A percentile compares a stretch with the other conserved stretches of the same genome.
Evolutionary conservation across 768 basidiomycete genomes (phyloP).

Genomic region (Hericium alpestre): DNA sequence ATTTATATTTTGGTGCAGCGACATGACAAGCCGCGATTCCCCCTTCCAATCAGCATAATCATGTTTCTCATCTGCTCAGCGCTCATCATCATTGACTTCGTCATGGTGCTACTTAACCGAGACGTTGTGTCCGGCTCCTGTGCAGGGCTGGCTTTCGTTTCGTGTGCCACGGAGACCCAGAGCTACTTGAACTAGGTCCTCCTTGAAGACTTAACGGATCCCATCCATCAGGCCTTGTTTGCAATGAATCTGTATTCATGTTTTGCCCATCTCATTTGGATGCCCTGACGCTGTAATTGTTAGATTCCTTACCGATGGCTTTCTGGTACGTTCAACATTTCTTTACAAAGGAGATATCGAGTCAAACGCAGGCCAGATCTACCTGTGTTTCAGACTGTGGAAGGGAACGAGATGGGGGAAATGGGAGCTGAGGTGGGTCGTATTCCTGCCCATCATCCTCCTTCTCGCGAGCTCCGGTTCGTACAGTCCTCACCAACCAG

Average conservation of each 20-base stretch:
- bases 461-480: background rate
- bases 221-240: background rate
- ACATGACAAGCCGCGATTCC: background rate
- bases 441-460: background rate
- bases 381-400: background rate
- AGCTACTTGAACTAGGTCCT: background rate
- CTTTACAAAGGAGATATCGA: background rate
- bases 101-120: background rate
- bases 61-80: background rate
- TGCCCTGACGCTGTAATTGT: too few species aligned
- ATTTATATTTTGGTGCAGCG: background rate
- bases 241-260: background rate
- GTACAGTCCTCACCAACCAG: background rate
- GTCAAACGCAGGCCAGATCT: background rate
- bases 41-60: background rate
- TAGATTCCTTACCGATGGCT: background rate
- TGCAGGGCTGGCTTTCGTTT: background rate
- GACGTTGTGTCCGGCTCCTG: background rate
- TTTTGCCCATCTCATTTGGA: too few species aligned
- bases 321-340: background rate
- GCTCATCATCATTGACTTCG: background rate
- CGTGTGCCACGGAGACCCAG: background rate
- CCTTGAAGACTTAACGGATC: background rate
- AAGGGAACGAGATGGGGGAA: background rate
- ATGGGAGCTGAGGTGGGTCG: background rate